These are phyloP conservation scores for Prunus mira DNA, from an alignment of 306 rosid species.

Conservation along the genomic window DNA sequence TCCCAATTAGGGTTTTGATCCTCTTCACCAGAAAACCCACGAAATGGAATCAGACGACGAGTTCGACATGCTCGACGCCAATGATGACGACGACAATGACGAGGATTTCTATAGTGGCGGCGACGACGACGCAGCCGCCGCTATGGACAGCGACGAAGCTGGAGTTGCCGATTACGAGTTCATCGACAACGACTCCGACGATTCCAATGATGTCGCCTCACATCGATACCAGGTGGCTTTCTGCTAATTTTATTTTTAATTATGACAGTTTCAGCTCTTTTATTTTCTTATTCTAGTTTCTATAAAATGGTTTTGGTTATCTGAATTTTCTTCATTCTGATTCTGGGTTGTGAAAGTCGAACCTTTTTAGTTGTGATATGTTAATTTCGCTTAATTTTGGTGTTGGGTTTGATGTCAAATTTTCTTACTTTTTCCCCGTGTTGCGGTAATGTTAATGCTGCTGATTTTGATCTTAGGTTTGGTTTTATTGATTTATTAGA, in stretches of 20 bases:
- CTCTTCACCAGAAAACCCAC: background rate
- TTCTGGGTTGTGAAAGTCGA: background rate
- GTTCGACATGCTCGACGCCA: constrained; percentile 58
- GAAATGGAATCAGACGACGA: constrained; percentile 62
- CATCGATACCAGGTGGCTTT: constrained; percentile 46
- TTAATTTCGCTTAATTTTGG: background rate
- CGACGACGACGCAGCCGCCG: constrained; percentile 48
- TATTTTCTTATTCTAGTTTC: background rate
- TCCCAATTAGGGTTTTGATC: constrained; percentile 34
- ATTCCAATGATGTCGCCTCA: constrained; percentile 45
- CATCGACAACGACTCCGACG: constrained; percentile 60
- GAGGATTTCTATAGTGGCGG: constrained; percentile 58
- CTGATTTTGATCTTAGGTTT: background rate
- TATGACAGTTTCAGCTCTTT: background rate
- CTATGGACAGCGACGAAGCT: constrained; percentile 57
- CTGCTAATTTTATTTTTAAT: background rate
- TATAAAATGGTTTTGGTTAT: background rate
- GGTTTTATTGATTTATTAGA: background rate
- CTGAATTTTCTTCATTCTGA: background rate
- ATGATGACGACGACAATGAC: constrained; percentile 47
- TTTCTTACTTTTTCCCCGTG: background rate
- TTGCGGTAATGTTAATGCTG: background rate
- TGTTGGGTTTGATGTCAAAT: background rate
- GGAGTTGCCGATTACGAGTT: constrained; percentile 60
- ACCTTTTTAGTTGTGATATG: background rate